Percentiles rank a stretch among this genome's conserved stretches.
Evolutionary conservation across 495 filamentous ascomycete species (phyloP).

Genomic region (Neurospora hispaniola): DNA sequence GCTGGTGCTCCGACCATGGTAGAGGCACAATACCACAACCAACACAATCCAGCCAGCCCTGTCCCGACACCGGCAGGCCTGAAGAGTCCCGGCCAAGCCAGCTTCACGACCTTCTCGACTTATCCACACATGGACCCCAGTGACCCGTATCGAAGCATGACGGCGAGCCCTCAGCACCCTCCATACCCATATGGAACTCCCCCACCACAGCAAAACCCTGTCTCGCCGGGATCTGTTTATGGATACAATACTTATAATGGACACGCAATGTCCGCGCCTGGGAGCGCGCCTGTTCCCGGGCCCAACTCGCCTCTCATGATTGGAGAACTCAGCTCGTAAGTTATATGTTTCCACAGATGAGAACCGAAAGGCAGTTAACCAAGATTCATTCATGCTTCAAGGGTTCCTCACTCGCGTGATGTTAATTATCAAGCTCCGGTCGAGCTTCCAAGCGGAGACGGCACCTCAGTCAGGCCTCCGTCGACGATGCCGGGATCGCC

Average conservation of each 20-base stretch:
- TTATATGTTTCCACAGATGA: background rate
- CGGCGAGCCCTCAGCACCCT: conserved; percentile 2
- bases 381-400: background rate
- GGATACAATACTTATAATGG: background rate
- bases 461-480: background rate
- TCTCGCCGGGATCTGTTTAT: background rate
- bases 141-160: conserved; percentile 6
- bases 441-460: background rate
- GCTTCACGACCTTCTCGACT: conserved; percentile 10
- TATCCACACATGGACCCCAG: background rate
- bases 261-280: background rate
- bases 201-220: conserved; percentile 2
- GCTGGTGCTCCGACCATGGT: conserved; percentile 8
- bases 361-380: background rate
- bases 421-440: background rate
- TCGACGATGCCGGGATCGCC: background rate
- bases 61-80: background rate
- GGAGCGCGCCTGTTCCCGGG: background rate
- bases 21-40: conserved; percentile 13
- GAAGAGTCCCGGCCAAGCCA: conserved; percentile 21
- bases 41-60: conserved; percentile 1
- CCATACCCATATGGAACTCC: conserved; percentile 4
- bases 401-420: background rate
- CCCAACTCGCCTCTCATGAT: background rate
- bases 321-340: background rate